Evolutionary conservation across 345 rosid genomes (phyloP), one percentile per base, ranked within the genome.

Genomic region (Aquilaria sinensis): DNA sequence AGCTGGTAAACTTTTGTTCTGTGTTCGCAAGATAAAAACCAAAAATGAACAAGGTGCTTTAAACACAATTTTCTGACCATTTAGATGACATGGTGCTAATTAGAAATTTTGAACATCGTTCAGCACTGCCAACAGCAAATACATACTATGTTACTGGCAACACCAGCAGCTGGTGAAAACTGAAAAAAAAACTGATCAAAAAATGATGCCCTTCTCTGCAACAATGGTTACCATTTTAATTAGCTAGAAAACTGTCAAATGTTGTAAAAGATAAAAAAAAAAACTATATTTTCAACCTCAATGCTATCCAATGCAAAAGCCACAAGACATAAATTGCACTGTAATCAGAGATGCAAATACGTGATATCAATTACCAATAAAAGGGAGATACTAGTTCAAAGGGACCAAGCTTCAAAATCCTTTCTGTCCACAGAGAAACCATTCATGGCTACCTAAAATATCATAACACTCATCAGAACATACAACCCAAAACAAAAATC

Each of bases 301-400:
- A 52, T 47, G 53, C 69, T 46, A 58, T 50, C 6, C 32, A 14
- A 48, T 31, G 45, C 6, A 23, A 6, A 30, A 30, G 51, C 1
- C 51, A 6, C 7, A 31, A 48, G 30, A 37, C 52, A 47, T 63
- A 50, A 5, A 8, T 31, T 32, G 14, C 9, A 64, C 58, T 52
- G 55, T 15, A 57, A 37, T 51, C 1, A n/a, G 49, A 31, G 56
- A 55, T 12, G 5, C 43, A 37, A 37, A 37, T 70, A 48, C 16
- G 34, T 67, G 66, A 71, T 50, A 77, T n/a, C 58, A 73, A 80
- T 82, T 85, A 89, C 86, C 88, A 83, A 88, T 89, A 78, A 76
- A 79, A 79, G 81, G 88, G 79, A 67, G 78, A 77, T 87, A 89
- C 98, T 97, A 81, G 85, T 84, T 84, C 88, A 77, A 70, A 74